Evolutionary conservation across 2,329 filamentous ascomycete genomes (phyloP).

Genomic region (Ascocoryne sarcoides): DNA sequence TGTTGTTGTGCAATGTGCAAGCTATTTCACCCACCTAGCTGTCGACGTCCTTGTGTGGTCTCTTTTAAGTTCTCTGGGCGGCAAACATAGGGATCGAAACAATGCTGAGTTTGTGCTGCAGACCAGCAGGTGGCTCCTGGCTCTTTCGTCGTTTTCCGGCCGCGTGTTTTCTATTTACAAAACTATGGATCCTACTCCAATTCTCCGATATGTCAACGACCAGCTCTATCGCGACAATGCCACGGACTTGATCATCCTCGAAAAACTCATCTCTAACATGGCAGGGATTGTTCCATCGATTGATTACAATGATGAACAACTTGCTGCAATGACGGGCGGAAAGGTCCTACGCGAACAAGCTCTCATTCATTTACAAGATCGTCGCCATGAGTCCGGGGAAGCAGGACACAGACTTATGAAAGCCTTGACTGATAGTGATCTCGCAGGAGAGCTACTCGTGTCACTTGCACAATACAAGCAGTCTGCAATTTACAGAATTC

Average conservation of each 20-base stretch:
- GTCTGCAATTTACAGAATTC: constrained; percentile 68
- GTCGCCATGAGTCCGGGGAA: constrained; percentile 63
- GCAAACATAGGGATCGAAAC: constrained; percentile 53
- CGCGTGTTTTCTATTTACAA: constrained; percentile 82
- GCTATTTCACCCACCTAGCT: constrained; percentile 85
- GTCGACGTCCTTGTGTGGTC: constrained; percentile 94
- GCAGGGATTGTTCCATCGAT: constrained; percentile 81
- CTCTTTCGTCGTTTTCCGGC: constrained; percentile 82
- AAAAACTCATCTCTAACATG: constrained; percentile 87
- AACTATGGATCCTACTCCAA: constrained; percentile 72
- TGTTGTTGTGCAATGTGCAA: constrained; percentile 86
- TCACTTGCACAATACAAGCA: constrained; percentile 85
- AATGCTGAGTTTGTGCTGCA: constrained; percentile 57
- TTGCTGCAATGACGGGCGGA: constrained; percentile 82
- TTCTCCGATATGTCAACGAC: constrained; percentile 82
- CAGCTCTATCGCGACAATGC: constrained; percentile 77
- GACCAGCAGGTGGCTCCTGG: constrained; percentile 86
- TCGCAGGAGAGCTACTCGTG: constrained; percentile 78
- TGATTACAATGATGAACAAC: constrained; percentile 81
- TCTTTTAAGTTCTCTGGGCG: constrained; percentile 65
- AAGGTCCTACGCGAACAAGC: constrained; percentile 71
- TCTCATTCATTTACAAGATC: constrained; percentile 71
- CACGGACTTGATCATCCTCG: constrained; percentile 82
- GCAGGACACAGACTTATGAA: constrained; percentile 75
- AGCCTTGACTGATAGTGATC: constrained; percentile 65